Evolutionary conservation across 2,329 filamentous ascomycete genomes (phyloP).

Genomic region (Colletotrichum lini): DNA sequence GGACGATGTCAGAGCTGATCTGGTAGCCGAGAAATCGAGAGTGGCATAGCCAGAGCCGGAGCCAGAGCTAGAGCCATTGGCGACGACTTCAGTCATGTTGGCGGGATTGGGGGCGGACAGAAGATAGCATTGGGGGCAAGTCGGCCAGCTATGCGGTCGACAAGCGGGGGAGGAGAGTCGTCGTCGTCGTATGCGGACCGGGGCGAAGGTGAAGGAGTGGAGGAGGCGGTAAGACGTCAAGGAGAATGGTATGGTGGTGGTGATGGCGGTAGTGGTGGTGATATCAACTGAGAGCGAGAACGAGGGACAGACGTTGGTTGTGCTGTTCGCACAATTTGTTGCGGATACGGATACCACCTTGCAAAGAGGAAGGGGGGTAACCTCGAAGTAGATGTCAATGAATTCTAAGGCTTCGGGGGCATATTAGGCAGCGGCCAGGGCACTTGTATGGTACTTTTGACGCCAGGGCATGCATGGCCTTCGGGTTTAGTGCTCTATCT

Average conservation of each 20-base stretch:
- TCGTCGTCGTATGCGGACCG: constrained; percentile 8
- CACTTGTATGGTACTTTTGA: constrained; percentile 5
- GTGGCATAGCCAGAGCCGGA: constrained; percentile 49
- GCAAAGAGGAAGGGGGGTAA: constrained; percentile 2
- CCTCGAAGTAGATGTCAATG: constrained; percentile 10
- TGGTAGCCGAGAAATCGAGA: constrained; percentile 66
- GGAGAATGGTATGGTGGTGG: too few relatives aligned
- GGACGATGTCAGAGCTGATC: constrained; percentile 70
- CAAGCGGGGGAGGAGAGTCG: constrained; percentile 6
- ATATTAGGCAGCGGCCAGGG: background rate
- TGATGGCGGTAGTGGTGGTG: background rate
- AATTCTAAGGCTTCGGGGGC: background rate
- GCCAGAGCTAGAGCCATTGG: constrained; percentile 52
- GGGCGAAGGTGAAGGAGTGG: background rate
- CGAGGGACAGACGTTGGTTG: constrained; percentile 7
- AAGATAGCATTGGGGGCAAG: constrained; percentile 42
- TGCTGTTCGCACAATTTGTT: constrained; percentile 22
- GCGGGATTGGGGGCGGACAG: constrained; percentile 43
- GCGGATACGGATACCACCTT: constrained; percentile 6
- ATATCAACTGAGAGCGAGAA: background rate
- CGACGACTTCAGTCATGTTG: constrained; percentile 66
- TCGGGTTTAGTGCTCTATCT: too few relatives aligned
- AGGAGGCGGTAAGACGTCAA: background rate
- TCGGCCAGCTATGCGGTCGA: constrained; percentile 32
- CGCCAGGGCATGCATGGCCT: background rate